A percentile compares a stretch with the other conserved stretches of the same genome.
Evolutionary conservation across 106 monocot species (phyloP).

Genomic region (Allium cepa): DNA sequence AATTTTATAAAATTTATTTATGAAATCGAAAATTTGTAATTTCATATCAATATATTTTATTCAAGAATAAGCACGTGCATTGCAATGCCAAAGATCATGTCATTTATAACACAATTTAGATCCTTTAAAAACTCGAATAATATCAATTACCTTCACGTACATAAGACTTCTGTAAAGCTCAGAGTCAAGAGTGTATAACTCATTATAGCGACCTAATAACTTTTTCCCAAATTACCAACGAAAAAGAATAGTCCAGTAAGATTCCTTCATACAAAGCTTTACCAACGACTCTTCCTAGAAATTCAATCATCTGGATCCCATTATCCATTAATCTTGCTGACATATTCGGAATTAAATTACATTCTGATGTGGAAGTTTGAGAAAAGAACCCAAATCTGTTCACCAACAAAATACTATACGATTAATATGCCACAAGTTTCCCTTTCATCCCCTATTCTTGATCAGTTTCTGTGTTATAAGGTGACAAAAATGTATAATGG

Average conservation of each 20-base stretch:
- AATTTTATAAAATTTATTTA: too few species aligned
- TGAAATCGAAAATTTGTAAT: too few species aligned
- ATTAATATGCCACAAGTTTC: too few species aligned
- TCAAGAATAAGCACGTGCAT: too few species aligned
- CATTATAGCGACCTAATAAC: slow-evolving; percentile 81
- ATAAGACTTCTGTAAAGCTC: slow-evolving; percentile 88
- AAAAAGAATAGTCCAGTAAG: slow-evolving; percentile 86
- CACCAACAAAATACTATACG: too few species aligned
- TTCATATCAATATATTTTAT: too few species aligned
- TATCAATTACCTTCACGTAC: slow-evolving; percentile 63
- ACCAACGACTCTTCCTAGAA: slow-evolving; percentile 86
- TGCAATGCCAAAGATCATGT: too few species aligned
- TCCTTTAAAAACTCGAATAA: too few species aligned
- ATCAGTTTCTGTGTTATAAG: too few species aligned
- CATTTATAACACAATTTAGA: too few species aligned
- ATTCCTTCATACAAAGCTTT: slow-evolving; percentile 98
- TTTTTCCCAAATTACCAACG: slow-evolving; percentile 80
- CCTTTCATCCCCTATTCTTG: too few species aligned
- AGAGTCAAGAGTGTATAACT: slow-evolving; percentile 77
- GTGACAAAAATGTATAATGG: too few species aligned
- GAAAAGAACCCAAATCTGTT: slow-evolving; percentile 69
- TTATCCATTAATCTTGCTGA: slow-evolving; percentile 61
- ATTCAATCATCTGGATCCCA: slow-evolving; percentile 90
- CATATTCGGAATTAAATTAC: slow-evolving; percentile 60
- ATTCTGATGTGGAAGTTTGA: slow-evolving; percentile 63